A percentile compares a stretch with the other conserved stretches of the same genome.
These are phyloP conservation scores for Thinopyrum obtusiflorum DNA, from an alignment of 202 grass and related monocot genomes.

Conservation along the genomic window DNA sequence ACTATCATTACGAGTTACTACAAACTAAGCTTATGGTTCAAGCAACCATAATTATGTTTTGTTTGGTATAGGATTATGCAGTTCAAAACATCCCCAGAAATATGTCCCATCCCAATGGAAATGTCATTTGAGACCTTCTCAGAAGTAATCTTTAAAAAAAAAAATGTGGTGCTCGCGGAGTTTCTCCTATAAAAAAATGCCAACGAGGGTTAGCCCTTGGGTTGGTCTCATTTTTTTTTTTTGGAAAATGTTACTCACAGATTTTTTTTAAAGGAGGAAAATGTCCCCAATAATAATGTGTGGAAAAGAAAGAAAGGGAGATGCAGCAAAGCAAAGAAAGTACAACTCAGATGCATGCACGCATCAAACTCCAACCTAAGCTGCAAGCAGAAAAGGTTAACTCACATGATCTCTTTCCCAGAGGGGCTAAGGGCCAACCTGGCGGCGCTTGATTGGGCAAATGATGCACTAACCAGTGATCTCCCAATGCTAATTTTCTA, in stretches of 20 bases:
- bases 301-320: background rate
- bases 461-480: conserved; percentile 31
- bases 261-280: background rate
- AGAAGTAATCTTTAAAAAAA: too few species aligned
- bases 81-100: background rate
- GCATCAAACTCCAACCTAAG: background rate
- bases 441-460: conserved; percentile 20
- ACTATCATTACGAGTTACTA: background rate
- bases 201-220: too few species aligned
- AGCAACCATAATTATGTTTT: background rate
- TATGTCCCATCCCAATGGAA: background rate
- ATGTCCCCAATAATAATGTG: background rate
- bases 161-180: too few species aligned
- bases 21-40: background rate
- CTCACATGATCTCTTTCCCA: background rate
- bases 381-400: background rate
- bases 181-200: too few species aligned
- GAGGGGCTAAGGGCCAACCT: conserved; percentile 7
- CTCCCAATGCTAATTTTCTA: background rate
- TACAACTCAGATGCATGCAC: conserved; percentile 16
- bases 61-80: background rate
- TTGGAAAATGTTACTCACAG: background rate
- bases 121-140: background rate
- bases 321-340: background rate
- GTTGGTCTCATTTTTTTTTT: too few species aligned